Evolutionary conservation across 768 basidiomycete species (phyloP), one percentile per base, ranked within the genome.

Genomic region (Agrocybe praecox): DNA sequence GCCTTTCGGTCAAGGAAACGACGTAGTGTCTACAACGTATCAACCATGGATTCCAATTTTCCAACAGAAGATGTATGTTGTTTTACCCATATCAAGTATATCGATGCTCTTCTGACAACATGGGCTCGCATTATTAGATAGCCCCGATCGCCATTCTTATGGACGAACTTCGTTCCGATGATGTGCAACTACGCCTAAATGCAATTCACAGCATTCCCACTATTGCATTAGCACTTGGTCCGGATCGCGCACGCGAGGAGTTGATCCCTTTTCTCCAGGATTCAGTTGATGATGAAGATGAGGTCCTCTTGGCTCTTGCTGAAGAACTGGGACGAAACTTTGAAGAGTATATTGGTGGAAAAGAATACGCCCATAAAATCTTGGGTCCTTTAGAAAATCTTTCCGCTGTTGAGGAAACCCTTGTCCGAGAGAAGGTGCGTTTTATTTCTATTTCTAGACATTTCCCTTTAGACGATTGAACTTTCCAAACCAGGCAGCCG

Each of bases 281-380:
- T 68, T 96, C 94, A n/a, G 88, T 99, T 62, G 97, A 99, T 72
- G 97, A 99, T 67, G 97, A 99, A 74, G 97, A 99, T 72, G 97
- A 99, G 68, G 96, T 99, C 26, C 79, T 99, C 42, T 82, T 99
- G 45, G 96, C 96, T 6, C 79, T 99, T 49, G 94, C 96, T 18
- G 96, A 98, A 64, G 97, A 98, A 70, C 77, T 99, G 19, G 97
- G 97, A 42, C 84, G 84, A 69, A 88, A 84, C 68, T 96, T 98
- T 64, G 89, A 94, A 66, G 92, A 98, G 60, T 98, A 97, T 70
- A 84, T 98, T 52, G 97, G 97, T 32, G 97, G 97, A 14, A 82
- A 82, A 23, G 89, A 91, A 57, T 80, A 86, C 62, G 97, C 94
- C 12, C 94, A 97, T 77, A 70, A 93, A 32, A 74, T 98, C 54